Evolutionary conservation across 805 yeast genomes (phyloP), one percentile per base, ranked within the genome.

Genomic region (Saturnispora halmiae): DNA sequence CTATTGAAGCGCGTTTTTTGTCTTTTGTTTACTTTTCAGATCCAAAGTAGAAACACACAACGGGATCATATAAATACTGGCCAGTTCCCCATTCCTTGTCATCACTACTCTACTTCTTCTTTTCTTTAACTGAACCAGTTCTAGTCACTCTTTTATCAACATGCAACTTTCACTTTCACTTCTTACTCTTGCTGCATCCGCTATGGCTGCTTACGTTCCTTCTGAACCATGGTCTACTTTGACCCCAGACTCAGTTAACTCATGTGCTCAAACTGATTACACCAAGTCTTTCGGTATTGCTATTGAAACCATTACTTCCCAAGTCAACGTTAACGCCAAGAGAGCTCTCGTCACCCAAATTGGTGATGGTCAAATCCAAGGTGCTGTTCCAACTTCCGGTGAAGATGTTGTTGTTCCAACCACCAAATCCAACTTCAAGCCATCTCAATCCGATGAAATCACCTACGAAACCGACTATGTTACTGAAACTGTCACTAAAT

Each of bases 181-280:
- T 34, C 52, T 70, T 41, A 74, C 77, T 52, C 55, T 75, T 31
- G 68, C 70, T 40, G 58, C 74, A n/a, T 45, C 67, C 14, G 67
- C 78, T 26, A 40, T 69, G 38, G 80, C 82, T 38, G 84, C 84
- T 44, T 72, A 72, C 51, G 73, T 76, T 50, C 82, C 82, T 47
- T 60, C 77, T 40, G 79, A 74, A 45, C 77, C 80, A 52, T 81
- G 82, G 82, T 61, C 81, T 41, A 77, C 86, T 41, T 69, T 82
- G 60, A 79, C 87, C 29, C 88, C 92, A 50, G 29, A 40, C 18
- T 43, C 60, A 31, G 73, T 72, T 36, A 68, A 69, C 45, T 49
- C 74, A 14, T 49, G 53, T 49, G 81, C 77, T 44, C 49, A 66
- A 37, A 76, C 84, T 40, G 74, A 72, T 48, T 77, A 74, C 67